These are phyloP conservation scores for Zostera marina DNA, from an alignment of 116 monocot species.

Conservation along the genomic window DNA sequence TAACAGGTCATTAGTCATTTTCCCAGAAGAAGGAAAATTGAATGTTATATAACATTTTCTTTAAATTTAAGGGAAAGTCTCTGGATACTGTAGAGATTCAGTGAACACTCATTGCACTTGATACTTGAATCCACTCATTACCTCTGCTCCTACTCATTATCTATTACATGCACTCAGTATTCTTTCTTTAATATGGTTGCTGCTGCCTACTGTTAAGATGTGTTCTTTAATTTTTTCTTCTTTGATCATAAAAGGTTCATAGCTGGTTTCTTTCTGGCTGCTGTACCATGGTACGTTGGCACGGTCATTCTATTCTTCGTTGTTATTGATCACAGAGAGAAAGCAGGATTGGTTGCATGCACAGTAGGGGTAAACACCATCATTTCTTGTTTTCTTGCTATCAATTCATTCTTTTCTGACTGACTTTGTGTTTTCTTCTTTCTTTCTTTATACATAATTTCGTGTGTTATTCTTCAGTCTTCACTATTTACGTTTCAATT, in stretches of 20 bases:
- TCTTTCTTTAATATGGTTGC: not conserved
- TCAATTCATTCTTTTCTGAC: not conserved
- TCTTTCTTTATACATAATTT: not conserved
- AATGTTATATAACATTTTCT: too few species aligned
- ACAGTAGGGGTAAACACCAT: slow-evolving; percentile 27
- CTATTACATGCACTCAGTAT: not conserved
- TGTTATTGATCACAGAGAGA: slow-evolving; percentile 30
- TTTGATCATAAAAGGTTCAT: slow-evolving; percentile 8
- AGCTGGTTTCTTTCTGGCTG: slow-evolving; percentile 41
- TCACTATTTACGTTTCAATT: too few species aligned
- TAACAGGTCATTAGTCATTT: too few species aligned
- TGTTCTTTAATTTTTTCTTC: not conserved
- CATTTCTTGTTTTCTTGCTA: not conserved
- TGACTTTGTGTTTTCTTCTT: not conserved
- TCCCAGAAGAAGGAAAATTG: too few species aligned
- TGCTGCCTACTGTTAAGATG: too few species aligned
- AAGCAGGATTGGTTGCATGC: slow-evolving; percentile 42
- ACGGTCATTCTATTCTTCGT: slow-evolving; percentile 25
- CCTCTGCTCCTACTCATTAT: not conserved
- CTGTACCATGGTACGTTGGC: slow-evolving; percentile 51
- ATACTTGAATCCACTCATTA: not conserved
- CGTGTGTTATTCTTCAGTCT: not conserved
- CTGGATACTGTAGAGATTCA: not conserved
- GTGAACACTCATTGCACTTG: not conserved
- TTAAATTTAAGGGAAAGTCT: too few species aligned